Evolutionary conservation across 768 basidiomycete species (phyloP), one percentile per base, ranked within the genome.

Genomic region (Lactarius evosmus): DNA sequence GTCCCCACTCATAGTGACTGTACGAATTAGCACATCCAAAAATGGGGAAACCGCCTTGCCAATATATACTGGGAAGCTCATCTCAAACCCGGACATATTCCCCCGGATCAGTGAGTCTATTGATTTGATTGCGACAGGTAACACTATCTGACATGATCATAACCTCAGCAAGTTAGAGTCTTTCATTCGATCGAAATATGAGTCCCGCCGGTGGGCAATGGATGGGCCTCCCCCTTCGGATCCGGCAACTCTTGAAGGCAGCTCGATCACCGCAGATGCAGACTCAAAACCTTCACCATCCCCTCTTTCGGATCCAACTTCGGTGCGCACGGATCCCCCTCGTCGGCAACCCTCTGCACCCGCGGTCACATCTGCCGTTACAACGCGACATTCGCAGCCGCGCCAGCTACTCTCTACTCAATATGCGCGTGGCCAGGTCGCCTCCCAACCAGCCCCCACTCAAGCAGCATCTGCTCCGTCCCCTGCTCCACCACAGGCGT

Each of bases 1-100:
- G 25, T 36, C 59, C 52, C 54, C 17, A 11, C 41, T 46, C 29
- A 22, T 50, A 32, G 38, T 52, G 32, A n/a, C 50, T 22, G 33
- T 50, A 22, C 32, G 44, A 50, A 41, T 34, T 60, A 90, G 88
- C 85, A 86, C 1, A 87, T 98, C 58, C 87, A 91, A 74, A 91
- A 89, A 74, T 99, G 96, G 96, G 96, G 96, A 0, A 99, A 99
- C 73, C 80, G 79, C 56, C 86, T 87, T 8, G 96, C 94, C 8
- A 99, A 99, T 76, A 69, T 91, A 5, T 98, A 98, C 77, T 99
- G 96, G 96, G 96, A 99, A 73, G 89, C 92, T 4, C 95, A 97
- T 77, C 78, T 98, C 60, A 95, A 93, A 74, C 75, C 85, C 19
- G 96, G 96, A 0, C 96, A 99, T 73, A 69, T 90, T 25, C 95